Conservation (phyloP, 2,329 filamentous ascomycete genomes). For the Alternaria sp. region DNA sequence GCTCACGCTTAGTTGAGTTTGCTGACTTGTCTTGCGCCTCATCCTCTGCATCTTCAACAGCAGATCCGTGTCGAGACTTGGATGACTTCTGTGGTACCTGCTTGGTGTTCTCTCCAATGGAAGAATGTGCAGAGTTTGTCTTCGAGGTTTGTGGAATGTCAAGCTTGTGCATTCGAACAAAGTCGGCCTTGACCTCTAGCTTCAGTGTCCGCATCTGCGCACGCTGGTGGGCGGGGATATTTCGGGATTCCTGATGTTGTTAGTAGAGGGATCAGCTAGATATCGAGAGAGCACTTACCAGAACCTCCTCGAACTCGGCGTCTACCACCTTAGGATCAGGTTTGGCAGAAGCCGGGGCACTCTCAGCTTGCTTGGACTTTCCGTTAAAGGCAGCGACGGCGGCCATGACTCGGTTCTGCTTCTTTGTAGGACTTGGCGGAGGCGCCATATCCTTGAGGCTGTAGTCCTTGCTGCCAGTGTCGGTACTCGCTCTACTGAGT, state of each 20-base stretch:
- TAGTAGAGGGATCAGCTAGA: constrained; percentile 32
- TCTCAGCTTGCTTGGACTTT: constrained; percentile 55
- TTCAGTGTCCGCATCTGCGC: constrained; percentile 94
- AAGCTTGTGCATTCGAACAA: constrained; percentile 87
- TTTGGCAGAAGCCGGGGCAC: constrained; percentile 39
- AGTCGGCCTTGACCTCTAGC: constrained; percentile 91
- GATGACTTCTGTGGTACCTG: constrained; percentile 53
- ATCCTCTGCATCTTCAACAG: constrained; percentile 28
- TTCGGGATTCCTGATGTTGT: constrained; percentile 76
- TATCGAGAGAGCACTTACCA: constrained; percentile 58
- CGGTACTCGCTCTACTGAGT: constrained; percentile 41
- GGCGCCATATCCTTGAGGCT: constrained; percentile 24
- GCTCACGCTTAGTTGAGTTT: constrained; percentile 53
- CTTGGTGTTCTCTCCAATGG: constrained; percentile 52
- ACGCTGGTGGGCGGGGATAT: constrained; percentile 92
- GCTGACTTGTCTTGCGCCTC: constrained; percentile 22
- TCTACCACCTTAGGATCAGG: constrained; percentile 66
- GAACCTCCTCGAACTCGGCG: constrained; percentile 67
- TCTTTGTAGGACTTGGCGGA: constrained; percentile 41
- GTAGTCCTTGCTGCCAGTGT: constrained; percentile 32
- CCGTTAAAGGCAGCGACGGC: constrained; percentile 70
- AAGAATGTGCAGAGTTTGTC: constrained; percentile 55
- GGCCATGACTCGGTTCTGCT: constrained; percentile 66
- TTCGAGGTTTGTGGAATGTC: constrained; percentile 59
- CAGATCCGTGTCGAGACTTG: constrained; percentile 42